These are phyloP conservation scores for Chrysopogon serrulatus DNA, from an alignment of 176 grass and related monocot species.

Conservation along the genomic window DNA sequence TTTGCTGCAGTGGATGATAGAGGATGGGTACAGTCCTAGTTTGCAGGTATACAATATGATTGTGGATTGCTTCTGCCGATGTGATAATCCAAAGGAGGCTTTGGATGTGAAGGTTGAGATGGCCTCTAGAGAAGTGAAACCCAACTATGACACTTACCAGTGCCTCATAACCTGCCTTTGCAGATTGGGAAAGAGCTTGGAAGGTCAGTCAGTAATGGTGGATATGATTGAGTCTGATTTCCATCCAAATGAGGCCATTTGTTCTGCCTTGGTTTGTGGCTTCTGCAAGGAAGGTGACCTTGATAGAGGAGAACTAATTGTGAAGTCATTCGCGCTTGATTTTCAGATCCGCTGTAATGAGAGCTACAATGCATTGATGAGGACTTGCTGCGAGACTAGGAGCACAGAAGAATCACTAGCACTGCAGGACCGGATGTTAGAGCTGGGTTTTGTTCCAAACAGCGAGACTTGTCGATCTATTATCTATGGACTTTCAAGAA, in stretches of 20 bases:
- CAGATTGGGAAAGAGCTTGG: slow-evolving; percentile 50
- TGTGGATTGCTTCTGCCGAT: slow-evolving; percentile 55
- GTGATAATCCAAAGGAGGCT: slow-evolving; percentile 48
- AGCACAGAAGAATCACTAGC: slow-evolving; percentile 39
- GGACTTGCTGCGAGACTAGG: slow-evolving; percentile 45
- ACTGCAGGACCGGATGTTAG: slow-evolving; percentile 70
- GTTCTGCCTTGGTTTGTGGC: slow-evolving; percentile 66
- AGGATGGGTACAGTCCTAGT: slow-evolving; percentile 56
- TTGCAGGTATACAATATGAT: slow-evolving; percentile 65
- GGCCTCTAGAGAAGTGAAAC: slow-evolving; percentile 40
- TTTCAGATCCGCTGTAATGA: slow-evolving; percentile 56
- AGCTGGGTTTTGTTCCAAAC: slow-evolving; percentile 71
- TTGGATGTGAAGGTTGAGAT: slow-evolving; percentile 69
- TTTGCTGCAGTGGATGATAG: slow-evolving; percentile 69
- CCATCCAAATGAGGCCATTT: slow-evolving; percentile 45
- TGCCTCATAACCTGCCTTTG: slow-evolving; percentile 58
- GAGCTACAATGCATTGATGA: slow-evolving; percentile 68
- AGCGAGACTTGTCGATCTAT: slow-evolving; percentile 62
- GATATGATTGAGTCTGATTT: slow-evolving; percentile 48
- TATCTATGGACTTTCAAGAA: slow-evolving; percentile 64
- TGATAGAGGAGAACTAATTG: slow-evolving; percentile 52
- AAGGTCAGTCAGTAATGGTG: slow-evolving; percentile 43
- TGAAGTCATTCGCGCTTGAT: slow-evolving; percentile 50
- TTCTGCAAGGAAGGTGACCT: slow-evolving; percentile 61
- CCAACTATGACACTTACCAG: slow-evolving; percentile 46